phyloP scores from a whole-genome alignment of 495 filamentous ascomycete species.

The Hypoxylon cercidicola region DNA sequence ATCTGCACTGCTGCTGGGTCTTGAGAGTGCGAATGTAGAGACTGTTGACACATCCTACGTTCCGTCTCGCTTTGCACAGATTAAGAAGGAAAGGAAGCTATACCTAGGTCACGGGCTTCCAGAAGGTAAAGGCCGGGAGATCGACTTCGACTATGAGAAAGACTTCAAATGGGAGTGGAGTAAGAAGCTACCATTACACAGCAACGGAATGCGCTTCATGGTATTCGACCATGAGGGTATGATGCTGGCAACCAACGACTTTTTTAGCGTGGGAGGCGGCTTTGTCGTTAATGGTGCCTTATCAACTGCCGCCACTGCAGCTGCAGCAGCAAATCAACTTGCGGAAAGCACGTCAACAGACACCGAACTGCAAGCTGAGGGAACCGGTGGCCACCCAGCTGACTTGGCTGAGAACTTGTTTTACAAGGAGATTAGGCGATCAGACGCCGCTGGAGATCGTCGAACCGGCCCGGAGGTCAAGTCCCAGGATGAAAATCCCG shows the following conservation, averaged over 20 bases:
- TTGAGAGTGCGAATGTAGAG: slow-evolving; percentile 49
- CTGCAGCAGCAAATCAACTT: slow-evolving; percentile 17
- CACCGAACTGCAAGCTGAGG: slow-evolving; percentile 36
- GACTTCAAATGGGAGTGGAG: slow-evolving; percentile 53
- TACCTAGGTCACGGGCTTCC: slow-evolving; percentile 46
- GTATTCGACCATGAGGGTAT: slow-evolving; percentile 50
- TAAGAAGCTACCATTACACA: slow-evolving; percentile 49
- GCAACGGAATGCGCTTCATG: slow-evolving; percentile 52
- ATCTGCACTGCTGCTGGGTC: slow-evolving; percentile 48
- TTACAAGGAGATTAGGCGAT: slow-evolving; percentile 50
- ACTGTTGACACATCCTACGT: slow-evolving; percentile 50
- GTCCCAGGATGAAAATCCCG: slow-evolving; percentile 20
- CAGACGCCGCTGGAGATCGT: slow-evolving; percentile 47
- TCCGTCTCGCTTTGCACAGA: slow-evolving; percentile 46
- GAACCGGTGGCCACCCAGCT: slow-evolving; percentile 35
- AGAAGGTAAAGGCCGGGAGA: slow-evolving; percentile 45
- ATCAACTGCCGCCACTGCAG: slow-evolving; percentile 40
- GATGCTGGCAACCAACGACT: slow-evolving; percentile 50
- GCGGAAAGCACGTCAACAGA: slow-evolving; percentile 26
- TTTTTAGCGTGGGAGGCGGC: slow-evolving; percentile 51
- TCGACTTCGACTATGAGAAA: slow-evolving; percentile 47
- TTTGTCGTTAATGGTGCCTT: slow-evolving; percentile 51
- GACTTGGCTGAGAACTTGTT: slow-evolving; percentile 52
- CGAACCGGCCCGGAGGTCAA: slow-evolving; percentile 46
- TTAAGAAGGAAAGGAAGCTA: slow-evolving; percentile 48